Percentiles rank a stretch among this genome's conserved stretches.
Evolutionary conservation across 208 protist species (phyloP).

Genomic region (Wallacemonas sp.): DNA sequence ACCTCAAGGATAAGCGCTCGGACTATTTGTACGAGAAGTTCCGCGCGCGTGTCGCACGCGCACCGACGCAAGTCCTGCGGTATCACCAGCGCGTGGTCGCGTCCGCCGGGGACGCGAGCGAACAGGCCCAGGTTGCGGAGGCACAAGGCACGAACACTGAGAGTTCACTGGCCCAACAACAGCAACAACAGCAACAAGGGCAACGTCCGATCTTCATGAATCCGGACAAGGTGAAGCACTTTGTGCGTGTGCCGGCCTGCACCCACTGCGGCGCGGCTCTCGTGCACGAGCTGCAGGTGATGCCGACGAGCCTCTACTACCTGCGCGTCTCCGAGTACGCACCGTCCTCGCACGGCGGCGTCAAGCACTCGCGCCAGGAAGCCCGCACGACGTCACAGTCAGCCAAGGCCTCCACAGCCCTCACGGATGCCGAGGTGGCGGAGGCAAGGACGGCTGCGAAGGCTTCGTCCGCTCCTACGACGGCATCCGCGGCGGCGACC

Average conservation of each 20-base stretch:
- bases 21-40: slow-evolving; percentile 87
- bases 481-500: neutral
- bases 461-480: neutral
- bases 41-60: slow-evolving; percentile 52
- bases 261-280: slow-evolving; percentile 58
- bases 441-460: no score
- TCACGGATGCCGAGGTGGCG: no score
- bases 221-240: slow-evolving; percentile 47
- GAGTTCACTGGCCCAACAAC: no score
- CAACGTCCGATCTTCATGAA: slow-evolving; percentile 81
- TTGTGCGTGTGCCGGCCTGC: slow-evolving; percentile 56
- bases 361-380: neutral
- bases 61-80: slow-evolving; percentile 74
- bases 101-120: no score
- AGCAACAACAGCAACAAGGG: slow-evolving; percentile 1
- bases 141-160: no score
- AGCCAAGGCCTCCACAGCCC: no score
- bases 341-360: neutral
- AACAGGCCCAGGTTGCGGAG: no score
- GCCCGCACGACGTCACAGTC: neutral
- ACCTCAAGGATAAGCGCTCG: slow-evolving; percentile 69
- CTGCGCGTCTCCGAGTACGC: slow-evolving; percentile 58
- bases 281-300: slow-evolving; percentile 80
- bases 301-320: slow-evolving; percentile 82
- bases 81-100: slow-evolving; percentile 65